Conservation (phyloP, 352 stramenopile species). For the Phytophthora palmivora region DNA sequence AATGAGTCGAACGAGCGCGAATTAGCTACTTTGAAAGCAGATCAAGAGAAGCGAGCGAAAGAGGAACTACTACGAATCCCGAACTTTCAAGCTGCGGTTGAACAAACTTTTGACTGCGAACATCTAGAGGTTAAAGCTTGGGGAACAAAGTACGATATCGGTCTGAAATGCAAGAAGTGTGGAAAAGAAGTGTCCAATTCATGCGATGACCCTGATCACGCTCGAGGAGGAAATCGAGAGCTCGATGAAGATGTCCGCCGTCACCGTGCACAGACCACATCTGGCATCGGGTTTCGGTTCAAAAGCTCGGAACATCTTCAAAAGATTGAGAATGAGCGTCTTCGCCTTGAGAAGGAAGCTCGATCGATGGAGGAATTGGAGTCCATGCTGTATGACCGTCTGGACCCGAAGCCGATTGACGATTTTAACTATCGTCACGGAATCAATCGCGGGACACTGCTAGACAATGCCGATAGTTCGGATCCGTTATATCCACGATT, state of each 20-base stretch:
- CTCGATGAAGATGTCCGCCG: slow-evolving; percentile 60
- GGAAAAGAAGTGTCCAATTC: slow-evolving; percentile 72
- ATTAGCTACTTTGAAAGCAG: slow-evolving; percentile 33
- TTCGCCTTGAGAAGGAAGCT: slow-evolving; percentile 78
- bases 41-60: slow-evolving; percentile 35
- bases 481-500: slow-evolving; percentile 60
- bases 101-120: slow-evolving; percentile 57
- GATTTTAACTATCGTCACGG: slow-evolving; percentile 76
- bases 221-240: slow-evolving; percentile 47
- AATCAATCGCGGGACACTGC: slow-evolving; percentile 48
- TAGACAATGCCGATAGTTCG: slow-evolving; percentile 33
- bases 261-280: slow-evolving; percentile 57
- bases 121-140: slow-evolving; percentile 70
- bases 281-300: slow-evolving; percentile 49
- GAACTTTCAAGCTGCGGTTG: slow-evolving; percentile 56
- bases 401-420: slow-evolving; percentile 69
- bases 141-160: slow-evolving; percentile 68
- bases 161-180: slow-evolving; percentile 67
- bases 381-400: slow-evolving; percentile 62
- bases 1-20: slow-evolving; percentile 42
- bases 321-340: slow-evolving; percentile 60
- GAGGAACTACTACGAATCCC: slow-evolving; percentile 63
- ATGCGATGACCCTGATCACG: slow-evolving; percentile 60
- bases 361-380: slow-evolving; percentile 60
- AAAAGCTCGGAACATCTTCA: slow-evolving; percentile 45